Conservation (phyloP, 306 rosid genomes). For the Lablab purpureus region DNA sequence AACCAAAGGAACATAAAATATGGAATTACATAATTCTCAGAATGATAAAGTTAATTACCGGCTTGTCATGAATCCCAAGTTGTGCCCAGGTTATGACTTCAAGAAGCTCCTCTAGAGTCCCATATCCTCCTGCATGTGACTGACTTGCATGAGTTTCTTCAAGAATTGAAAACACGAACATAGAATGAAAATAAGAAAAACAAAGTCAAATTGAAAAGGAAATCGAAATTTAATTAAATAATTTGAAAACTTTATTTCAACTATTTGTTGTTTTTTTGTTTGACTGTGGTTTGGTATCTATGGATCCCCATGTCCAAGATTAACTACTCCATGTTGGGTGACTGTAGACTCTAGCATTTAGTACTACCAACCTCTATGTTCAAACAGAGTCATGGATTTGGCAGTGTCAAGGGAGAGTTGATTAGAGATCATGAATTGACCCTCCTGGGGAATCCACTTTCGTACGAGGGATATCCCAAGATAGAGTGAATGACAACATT, state of each 20-base stretch:
- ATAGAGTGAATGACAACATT: slow-evolving; percentile 46
- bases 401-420: slow-evolving; percentile 24
- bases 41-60: slow-evolving; percentile 54
- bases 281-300: background rate
- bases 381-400: slow-evolving; percentile 30
- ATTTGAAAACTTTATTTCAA: background rate
- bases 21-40: slow-evolving; percentile 5
- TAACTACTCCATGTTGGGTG: slow-evolving; percentile 8
- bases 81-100: slow-evolving; percentile 99
- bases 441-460: slow-evolving; percentile 38
- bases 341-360: background rate
- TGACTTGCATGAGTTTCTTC: slow-evolving; percentile 41
- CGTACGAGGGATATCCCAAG: slow-evolving; percentile 41
- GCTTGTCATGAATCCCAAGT: slow-evolving; percentile 98
- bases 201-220: background rate
- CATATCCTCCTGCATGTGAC: slow-evolving; percentile 82
- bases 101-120: slow-evolving; percentile 96
- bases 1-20: background rate
- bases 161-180: background rate
- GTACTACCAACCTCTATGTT: slow-evolving; percentile 23
- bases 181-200: background rate
- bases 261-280: background rate
- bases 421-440: slow-evolving; percentile 24
- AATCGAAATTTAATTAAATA: slow-evolving; percentile 1
- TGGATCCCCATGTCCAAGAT: background rate